A percentile compares a stretch with the other conserved stretches of the same genome.
Conservation (phyloP, 2,329 filamentous ascomycete genomes). For the Dactylellina leptospora region DNA sequence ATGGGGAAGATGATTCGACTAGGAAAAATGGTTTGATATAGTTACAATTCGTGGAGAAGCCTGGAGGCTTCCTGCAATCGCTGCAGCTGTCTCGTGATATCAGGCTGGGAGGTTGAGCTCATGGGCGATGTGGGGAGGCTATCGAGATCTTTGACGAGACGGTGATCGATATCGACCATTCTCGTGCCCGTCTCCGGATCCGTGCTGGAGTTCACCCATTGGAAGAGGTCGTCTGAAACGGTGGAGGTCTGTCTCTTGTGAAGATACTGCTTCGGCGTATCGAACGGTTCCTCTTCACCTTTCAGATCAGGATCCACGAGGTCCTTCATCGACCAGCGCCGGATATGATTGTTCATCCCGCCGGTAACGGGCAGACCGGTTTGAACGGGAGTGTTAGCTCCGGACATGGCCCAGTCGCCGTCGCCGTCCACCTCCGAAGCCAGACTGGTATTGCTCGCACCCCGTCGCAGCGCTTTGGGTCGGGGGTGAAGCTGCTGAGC, state of each 20-base stretch:
- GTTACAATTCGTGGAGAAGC: constrained; percentile 35
- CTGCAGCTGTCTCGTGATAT: constrained; percentile 36
- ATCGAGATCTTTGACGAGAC: constrained; percentile 30
- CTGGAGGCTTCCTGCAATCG: constrained; percentile 34
- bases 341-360: constrained; percentile 16
- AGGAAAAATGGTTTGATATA: background rate
- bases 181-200: constrained; percentile 31
- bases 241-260: constrained; percentile 32
- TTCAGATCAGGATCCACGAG: constrained; percentile 24
- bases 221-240: constrained; percentile 34
- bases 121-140: constrained; percentile 42
- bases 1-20: background rate
- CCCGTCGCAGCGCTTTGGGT: constrained; percentile 13
- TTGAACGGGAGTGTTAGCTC: constrained; percentile 28
- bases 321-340: constrained; percentile 43
- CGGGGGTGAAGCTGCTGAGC: constrained; percentile 26
- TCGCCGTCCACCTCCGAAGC: constrained; percentile 35
- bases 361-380: constrained; percentile 8
- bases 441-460: constrained; percentile 23
- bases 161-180: constrained; percentile 17
- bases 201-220: constrained; percentile 36
- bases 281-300: constrained; percentile 36
- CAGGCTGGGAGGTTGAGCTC: constrained; percentile 15
- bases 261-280: constrained; percentile 39
- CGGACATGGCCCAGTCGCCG: constrained; percentile 43